Conservation (phyloP, 129 eudicot genomes). For the Pulicaria dysenterica region DNA sequence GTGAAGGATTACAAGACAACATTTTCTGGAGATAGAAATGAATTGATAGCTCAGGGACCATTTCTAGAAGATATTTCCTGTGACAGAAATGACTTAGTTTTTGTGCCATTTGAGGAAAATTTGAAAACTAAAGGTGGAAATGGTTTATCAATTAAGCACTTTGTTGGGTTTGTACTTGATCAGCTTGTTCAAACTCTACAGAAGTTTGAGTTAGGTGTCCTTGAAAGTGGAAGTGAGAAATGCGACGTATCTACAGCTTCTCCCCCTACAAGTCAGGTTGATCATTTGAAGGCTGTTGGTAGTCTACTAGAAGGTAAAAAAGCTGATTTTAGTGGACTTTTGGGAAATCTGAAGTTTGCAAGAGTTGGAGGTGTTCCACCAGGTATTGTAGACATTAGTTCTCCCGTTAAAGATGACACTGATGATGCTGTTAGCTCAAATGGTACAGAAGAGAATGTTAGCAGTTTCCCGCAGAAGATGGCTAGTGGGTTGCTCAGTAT, state of each 20-base stretch:
- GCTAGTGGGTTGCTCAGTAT: slow-evolving; percentile 82
- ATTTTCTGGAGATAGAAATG: slow-evolving; percentile 36
- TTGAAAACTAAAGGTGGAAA: slow-evolving; percentile 46
- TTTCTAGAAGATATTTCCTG: slow-evolving; percentile 26
- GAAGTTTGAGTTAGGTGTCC: slow-evolving; percentile 54
- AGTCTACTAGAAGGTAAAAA: slow-evolving; percentile 60
- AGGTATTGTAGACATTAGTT: slow-evolving; percentile 54
- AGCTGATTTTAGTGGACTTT: slow-evolving; percentile 58
- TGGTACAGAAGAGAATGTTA: slow-evolving; percentile 53
- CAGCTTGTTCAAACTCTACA: slow-evolving; percentile 60
- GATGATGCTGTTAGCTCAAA: slow-evolving; percentile 43
- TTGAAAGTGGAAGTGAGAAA: slow-evolving; percentile 40
- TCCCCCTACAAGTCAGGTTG: slow-evolving; percentile 38
- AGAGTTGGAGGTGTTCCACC: slow-evolving; percentile 79
- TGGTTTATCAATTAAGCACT: slow-evolving; percentile 46
- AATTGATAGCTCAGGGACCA: slow-evolving; percentile 16
- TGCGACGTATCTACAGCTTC: slow-evolving; percentile 29
- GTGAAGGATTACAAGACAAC: slow-evolving; percentile 36
- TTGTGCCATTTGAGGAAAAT: slow-evolving; percentile 35
- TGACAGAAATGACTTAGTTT: slow-evolving; percentile 37
- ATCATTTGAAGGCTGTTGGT: slow-evolving; percentile 59
- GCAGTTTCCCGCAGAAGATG: slow-evolving; percentile 54
- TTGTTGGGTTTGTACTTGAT: slow-evolving; percentile 55
- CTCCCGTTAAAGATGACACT: slow-evolving; percentile 54
- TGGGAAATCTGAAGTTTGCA: slow-evolving; percentile 78